These are phyloP conservation scores for Xylariaceae sp. DNA, from an alignment of 2,329 filamentous ascomycete species.

Conservation along the genomic window DNA sequence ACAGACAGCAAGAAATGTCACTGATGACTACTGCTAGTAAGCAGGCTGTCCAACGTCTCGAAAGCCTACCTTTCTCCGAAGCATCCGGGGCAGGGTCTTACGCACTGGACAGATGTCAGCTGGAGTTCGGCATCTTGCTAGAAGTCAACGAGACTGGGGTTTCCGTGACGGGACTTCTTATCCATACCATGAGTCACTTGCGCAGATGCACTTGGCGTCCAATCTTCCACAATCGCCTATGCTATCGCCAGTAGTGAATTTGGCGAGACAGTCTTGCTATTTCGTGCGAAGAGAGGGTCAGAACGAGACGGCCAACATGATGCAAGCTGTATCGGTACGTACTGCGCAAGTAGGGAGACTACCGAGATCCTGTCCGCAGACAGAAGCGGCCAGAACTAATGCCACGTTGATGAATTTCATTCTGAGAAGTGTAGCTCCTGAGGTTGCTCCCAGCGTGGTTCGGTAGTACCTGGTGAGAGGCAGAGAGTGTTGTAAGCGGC, in stretches of 20 bases:
- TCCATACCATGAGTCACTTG: conserved; percentile 33
- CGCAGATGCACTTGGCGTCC: conserved; percentile 47
- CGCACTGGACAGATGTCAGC: too few relatives aligned
- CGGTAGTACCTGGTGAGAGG: background rate
- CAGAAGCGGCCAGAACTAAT: conserved; percentile 49
- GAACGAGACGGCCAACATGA: background rate
- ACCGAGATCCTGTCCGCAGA: conserved; percentile 42
- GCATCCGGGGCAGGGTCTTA: too few relatives aligned
- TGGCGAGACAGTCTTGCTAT: conserved; percentile 27
- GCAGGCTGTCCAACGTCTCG: too few relatives aligned
- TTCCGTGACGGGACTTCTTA: too few relatives aligned
- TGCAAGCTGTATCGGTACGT: conserved; percentile 28
- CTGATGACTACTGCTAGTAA: too few relatives aligned
- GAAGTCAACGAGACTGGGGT: too few relatives aligned
- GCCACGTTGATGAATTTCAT: conserved; percentile 48
- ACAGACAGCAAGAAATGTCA: conserved; percentile 46
- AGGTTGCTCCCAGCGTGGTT: background rate
- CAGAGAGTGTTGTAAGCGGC: background rate
- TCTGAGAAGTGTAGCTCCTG: conserved; percentile 9
- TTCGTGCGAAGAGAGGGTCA: background rate
- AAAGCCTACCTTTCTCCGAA: too few relatives aligned
- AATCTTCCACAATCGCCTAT: conserved; percentile 33
- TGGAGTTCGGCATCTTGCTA: too few relatives aligned
- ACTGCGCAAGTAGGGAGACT: conserved; percentile 52
- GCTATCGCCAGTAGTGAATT: conserved; percentile 34